A percentile compares a stretch with the other conserved stretches of the same genome.
phyloP scores from a whole-genome alignment of 495 filamentous ascomycete genomes.

The Trichoderma reesei region DNA sequence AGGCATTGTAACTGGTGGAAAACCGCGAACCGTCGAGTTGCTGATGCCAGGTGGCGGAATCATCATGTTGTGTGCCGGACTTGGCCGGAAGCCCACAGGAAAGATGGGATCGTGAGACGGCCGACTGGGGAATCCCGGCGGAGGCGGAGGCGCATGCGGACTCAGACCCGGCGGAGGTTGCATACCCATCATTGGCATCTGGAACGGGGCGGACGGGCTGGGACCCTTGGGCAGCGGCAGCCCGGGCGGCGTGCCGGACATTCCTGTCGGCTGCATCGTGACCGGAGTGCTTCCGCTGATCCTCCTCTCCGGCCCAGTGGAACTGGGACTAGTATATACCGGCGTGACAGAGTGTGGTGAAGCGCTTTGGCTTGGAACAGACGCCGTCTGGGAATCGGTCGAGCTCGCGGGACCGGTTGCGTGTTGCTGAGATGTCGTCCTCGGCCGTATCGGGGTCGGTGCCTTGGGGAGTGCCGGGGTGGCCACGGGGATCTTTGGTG shows the following conservation, averaged over 20 bases:
- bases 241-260: slow-evolving; percentile 16
- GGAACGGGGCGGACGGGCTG: slow-evolving; percentile 14
- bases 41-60: slow-evolving; percentile 49
- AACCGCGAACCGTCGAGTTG: slow-evolving; percentile 51
- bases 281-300: slow-evolving; percentile 14
- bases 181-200: slow-evolving; percentile 24
- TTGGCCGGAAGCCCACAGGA: slow-evolving; percentile 24
- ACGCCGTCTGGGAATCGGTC: slow-evolving; percentile 36
- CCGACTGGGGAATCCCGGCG: slow-evolving; percentile 31
- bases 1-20: slow-evolving; percentile 46
- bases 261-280: not conserved
- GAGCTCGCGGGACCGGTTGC: slow-evolving; percentile 55
- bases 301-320: slow-evolving; percentile 40
- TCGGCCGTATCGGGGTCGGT: slow-evolving; percentile 63
- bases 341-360: slow-evolving; percentile 53
- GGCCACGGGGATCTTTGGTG: slow-evolving; percentile 67
- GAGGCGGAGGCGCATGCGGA: slow-evolving; percentile 19
- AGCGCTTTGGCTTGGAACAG: slow-evolving; percentile 50
- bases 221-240: slow-evolving; percentile 11
- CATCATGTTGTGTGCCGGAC: slow-evolving; percentile 34
- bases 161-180: slow-evolving; percentile 52
- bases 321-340: slow-evolving; percentile 46
- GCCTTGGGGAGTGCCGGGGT: slow-evolving; percentile 77
- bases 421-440: slow-evolving; percentile 77
- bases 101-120: slow-evolving; percentile 48